Evolutionary conservation across 2,329 filamentous ascomycete genomes (phyloP), one percentile per base, ranked within the genome.

Genomic region (Aspergillus hortae): DNA sequence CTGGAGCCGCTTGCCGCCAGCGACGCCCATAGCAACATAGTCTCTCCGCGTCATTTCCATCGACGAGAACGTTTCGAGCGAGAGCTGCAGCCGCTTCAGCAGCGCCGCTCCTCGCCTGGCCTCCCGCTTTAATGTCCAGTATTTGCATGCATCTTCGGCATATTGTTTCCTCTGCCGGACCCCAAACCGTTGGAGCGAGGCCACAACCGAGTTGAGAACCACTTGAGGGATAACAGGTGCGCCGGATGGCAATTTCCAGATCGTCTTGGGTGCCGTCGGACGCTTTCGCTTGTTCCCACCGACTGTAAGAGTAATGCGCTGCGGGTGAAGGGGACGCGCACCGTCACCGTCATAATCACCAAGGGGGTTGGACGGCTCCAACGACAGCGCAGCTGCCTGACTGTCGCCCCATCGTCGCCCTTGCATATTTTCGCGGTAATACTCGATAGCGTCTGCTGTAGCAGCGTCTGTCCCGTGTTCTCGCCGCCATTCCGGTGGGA

Each of bases 71-170:
- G 90, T 90, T 70, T 97, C 92, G 80, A 96, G 88, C 70, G 96
- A 92, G 52, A 97, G 76, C 69, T 99, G 94, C 17, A 99, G 79
- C 33, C 94, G 85, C 74, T 97, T 97, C 54, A 99, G 80, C 50
- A 99, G 78, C 4, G 94, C 90, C 27, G 94, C 94, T 44, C 94
- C 94, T 53, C 94, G 83, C 32, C 94, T 85, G 56, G 92, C 89
- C 70, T 99, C 94, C 51, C 94, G 85, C 75, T 99, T 99, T 57
- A 99, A 73, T 0, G 94, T 97, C 94, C 94, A 99, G 73, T 97
- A 99, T 61, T 90, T 91, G 74, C 92, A 97, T 2, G 89, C 89
- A 70, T 96, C 92, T 52, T 90, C 87, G 2, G 95, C 86, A 68
- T 90, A 99, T 55, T 96, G 92, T 67, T 95, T 96, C 48, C 91